Evolutionary conservation across 1,139 yeast species (phyloP).

Genomic region (Ogataea hybrid): DNA sequence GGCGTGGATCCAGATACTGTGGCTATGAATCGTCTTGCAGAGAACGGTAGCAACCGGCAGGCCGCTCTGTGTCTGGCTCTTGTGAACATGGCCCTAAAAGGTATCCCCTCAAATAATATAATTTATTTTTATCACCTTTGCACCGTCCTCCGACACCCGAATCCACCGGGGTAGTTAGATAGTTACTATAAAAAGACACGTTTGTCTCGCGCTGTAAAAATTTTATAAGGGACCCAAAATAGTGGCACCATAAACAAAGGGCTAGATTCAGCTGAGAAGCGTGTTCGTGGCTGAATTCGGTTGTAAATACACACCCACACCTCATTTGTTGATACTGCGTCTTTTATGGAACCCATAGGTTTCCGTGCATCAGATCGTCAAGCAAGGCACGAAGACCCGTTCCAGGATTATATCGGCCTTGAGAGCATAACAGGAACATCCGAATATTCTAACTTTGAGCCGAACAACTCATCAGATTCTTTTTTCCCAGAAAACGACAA

Average conservation of each 20-base stretch:
- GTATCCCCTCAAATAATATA: not conserved
- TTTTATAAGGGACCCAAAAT: not conserved
- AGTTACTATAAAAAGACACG: not conserved
- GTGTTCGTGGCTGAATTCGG: not conserved
- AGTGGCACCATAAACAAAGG: not conserved
- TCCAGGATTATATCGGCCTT: not conserved
- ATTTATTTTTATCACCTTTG: not conserved
- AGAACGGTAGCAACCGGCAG: not conserved
- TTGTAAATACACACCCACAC: too few relatives aligned
- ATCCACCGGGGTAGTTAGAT: not conserved
- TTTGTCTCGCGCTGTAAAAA: slow-evolving; percentile 1
- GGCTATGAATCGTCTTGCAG: not conserved
- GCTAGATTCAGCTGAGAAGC: not conserved
- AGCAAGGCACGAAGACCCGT: not conserved
- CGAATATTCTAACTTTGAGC: not conserved
- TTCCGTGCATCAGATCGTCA: not conserved
- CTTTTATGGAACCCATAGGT: slow-evolving; percentile 8
- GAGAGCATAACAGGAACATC: not conserved
- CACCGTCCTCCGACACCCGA: not conserved
- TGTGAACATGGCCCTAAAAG: not conserved
- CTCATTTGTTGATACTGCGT: not conserved
- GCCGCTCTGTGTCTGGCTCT: not conserved
- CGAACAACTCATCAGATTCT: not conserved
- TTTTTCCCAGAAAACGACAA: not conserved
- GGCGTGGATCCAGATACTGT: not conserved